A percentile compares a stretch with the other conserved stretches of the same genome.
Evolutionary conservation across 2,329 filamentous ascomycete genomes (phyloP).

Genomic region (Ophiostoma angusticollis): DNA sequence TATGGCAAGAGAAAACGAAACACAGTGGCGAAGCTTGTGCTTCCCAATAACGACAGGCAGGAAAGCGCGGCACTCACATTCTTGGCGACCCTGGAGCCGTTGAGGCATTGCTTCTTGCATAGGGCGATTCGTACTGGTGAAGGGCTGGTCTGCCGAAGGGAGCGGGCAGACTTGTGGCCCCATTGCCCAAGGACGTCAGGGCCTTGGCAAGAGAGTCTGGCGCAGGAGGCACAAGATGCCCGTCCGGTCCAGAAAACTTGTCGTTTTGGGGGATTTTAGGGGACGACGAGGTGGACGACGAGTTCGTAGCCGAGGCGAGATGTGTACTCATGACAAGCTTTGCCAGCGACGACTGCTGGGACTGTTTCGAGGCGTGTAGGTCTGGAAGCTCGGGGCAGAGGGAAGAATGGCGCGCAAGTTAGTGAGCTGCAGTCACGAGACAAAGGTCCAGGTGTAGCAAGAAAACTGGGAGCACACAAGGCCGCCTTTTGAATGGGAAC

Average conservation of each 20-base stretch:
- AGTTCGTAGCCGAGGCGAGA: conserved; percentile 19
- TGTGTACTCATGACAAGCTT: conserved; percentile 26
- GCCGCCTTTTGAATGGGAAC: too few species aligned
- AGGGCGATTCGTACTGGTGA: conserved; percentile 37
- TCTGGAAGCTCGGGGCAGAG: conserved; percentile 4
- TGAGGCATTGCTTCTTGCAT: conserved; percentile 43
- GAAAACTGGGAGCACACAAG: too few species aligned
- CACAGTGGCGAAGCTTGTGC: conserved; percentile 6
- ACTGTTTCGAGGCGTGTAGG: conserved; percentile 12
- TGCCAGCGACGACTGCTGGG: conserved; percentile 18
- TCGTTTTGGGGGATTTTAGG: conserved; percentile 12
- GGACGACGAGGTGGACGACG: conserved; percentile 20
- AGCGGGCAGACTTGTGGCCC: background rate
- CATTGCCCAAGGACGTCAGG: conserved; percentile 21
- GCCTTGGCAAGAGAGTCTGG: conserved; percentile 19
- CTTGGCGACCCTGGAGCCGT: conserved; percentile 46
- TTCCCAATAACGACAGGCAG: background rate
- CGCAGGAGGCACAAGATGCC: conserved; percentile 14
- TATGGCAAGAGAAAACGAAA: conserved; percentile 1
- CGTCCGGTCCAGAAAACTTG: conserved; percentile 12
- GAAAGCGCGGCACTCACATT: conserved; percentile 33
- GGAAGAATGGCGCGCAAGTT: conserved; percentile 1
- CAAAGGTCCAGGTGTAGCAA: background rate
- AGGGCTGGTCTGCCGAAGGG: conserved; percentile 20
- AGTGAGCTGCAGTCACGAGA: conserved; percentile 1